Evolutionary conservation across 768 basidiomycete genomes (phyloP).

Genomic region (Tylopilus intermedius): DNA sequence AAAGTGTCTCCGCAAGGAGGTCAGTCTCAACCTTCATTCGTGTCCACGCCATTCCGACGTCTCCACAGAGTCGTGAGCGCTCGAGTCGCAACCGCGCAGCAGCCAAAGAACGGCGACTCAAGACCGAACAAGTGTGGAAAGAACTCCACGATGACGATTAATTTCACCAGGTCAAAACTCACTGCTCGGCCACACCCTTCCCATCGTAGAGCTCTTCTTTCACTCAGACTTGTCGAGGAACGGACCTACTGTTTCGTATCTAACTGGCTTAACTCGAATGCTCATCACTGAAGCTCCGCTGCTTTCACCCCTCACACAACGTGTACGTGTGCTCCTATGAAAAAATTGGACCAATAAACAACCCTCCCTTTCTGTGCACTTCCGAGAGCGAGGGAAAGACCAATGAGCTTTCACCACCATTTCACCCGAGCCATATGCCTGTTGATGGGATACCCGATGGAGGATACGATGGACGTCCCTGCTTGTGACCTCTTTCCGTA

Average conservation of each 20-base stretch:
- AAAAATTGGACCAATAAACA: neutral
- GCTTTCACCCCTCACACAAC: neutral
- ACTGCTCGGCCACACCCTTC: neutral
- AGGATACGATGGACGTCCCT: slow-evolving; percentile 29
- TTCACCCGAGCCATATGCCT: neutral
- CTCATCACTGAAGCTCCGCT: neutral
- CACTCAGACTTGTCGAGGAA: neutral
- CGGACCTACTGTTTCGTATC: neutral
- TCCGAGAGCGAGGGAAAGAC: neutral
- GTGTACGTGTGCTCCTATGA: neutral
- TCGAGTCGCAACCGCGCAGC: slow-evolving; percentile 54
- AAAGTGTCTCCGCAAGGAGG: slow-evolving; percentile 67
- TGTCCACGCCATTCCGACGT: slow-evolving; percentile 1
- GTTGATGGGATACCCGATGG: slow-evolving; percentile 24
- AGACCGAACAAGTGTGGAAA: slow-evolving; percentile 55
- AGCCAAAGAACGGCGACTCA: slow-evolving; percentile 53
- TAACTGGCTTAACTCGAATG: neutral
- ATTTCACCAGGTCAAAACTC: neutral
- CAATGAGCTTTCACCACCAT: neutral
- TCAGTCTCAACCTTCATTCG: slow-evolving; percentile 27
- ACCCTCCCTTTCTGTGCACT: neutral
- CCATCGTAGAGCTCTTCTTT: neutral
- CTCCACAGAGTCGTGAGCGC: slow-evolving; percentile 52
- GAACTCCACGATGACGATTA: slow-evolving; percentile 53
- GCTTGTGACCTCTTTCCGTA: slow-evolving; percentile 26